Percentiles rank a stretch among this genome's conserved stretches.
These are phyloP conservation scores for Antrodiella citrinella DNA, from an alignment of 768 basidiomycete species.

Conservation along the genomic window DNA sequence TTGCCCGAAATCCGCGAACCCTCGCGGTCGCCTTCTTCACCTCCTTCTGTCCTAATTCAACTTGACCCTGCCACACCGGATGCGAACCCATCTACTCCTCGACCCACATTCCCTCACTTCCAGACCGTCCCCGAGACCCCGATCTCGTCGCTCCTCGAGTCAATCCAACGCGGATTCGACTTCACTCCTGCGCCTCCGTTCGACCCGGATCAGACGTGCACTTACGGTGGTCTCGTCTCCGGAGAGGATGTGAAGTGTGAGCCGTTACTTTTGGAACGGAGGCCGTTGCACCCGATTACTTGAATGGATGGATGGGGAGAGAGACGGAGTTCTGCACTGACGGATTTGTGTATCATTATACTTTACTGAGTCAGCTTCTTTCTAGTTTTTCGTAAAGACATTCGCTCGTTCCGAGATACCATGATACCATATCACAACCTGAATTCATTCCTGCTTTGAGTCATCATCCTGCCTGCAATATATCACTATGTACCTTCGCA, in stretches of 20 bases:
- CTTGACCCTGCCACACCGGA: not conserved
- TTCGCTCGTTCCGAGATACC: too few species aligned
- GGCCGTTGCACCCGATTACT: not conserved
- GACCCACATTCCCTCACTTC: not conserved
- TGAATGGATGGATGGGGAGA: not conserved
- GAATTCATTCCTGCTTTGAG: too few species aligned
- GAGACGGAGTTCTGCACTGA: not conserved
- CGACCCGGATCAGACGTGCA: constrained; percentile 46
- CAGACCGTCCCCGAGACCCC: constrained; percentile 34
- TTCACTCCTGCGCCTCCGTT: constrained; percentile 55
- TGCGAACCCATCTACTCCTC: not conserved
- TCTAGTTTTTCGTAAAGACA: too few species aligned
- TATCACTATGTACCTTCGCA: too few species aligned
- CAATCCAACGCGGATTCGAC: constrained; percentile 64
- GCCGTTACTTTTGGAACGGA: not conserved
- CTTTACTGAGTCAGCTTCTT: not conserved
- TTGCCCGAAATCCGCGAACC: not conserved
- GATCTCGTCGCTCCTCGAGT: constrained; percentile 46
- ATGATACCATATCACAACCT: too few species aligned
- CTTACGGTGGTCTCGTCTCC: not conserved
- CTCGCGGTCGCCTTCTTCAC: not conserved
- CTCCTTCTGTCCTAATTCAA: not conserved
- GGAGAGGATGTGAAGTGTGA: not conserved
- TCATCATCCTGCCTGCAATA: too few species aligned
- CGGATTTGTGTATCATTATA: not conserved